These are phyloP conservation scores for Podospora didyma DNA, from an alignment of 495 filamentous ascomycete species.

Conservation along the genomic window DNA sequence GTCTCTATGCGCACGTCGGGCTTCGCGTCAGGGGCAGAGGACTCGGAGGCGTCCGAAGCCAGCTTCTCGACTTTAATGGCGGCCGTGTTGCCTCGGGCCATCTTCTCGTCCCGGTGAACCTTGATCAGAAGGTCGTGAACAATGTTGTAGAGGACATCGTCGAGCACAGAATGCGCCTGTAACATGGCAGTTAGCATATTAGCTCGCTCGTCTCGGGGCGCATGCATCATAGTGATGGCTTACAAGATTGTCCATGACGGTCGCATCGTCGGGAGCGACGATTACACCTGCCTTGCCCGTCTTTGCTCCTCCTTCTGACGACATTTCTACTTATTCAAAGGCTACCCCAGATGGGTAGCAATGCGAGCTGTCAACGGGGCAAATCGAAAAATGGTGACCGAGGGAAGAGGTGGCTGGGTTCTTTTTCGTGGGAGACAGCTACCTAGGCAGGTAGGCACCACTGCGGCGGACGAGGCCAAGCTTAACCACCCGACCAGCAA, in stretches of 20 bases:
- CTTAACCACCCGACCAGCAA: not conserved
- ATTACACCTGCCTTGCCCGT: constrained; percentile 49
- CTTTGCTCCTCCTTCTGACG: constrained; percentile 15
- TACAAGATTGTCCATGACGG: constrained; percentile 42
- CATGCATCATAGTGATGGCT: constrained; percentile 12
- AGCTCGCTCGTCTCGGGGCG: no score
- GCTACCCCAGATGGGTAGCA: not conserved
- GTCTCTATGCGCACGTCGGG: constrained; percentile 60
- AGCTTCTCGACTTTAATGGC: constrained; percentile 67
- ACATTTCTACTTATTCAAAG: not conserved
- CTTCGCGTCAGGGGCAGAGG: constrained; percentile 34
- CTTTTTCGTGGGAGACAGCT: not conserved
- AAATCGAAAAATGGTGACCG: not conserved
- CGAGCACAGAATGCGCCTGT: constrained; percentile 54
- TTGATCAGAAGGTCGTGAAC: constrained; percentile 67
- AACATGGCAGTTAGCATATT: not conserved
- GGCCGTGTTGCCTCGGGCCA: constrained; percentile 66
- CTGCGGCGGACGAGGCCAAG: constrained; percentile 6
- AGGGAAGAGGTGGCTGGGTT: not conserved
- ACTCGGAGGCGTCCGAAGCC: constrained; percentile 50
- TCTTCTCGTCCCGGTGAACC: constrained; percentile 70
- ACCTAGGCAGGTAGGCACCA: not conserved
- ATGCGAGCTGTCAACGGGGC: not conserved
- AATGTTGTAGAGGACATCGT: constrained; percentile 69
- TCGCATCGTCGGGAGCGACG: constrained; percentile 38